These are phyloP conservation scores for Diddensiella transvaalensis DNA, from an alignment of 805 yeast genomes.

Conservation along the genomic window DNA sequence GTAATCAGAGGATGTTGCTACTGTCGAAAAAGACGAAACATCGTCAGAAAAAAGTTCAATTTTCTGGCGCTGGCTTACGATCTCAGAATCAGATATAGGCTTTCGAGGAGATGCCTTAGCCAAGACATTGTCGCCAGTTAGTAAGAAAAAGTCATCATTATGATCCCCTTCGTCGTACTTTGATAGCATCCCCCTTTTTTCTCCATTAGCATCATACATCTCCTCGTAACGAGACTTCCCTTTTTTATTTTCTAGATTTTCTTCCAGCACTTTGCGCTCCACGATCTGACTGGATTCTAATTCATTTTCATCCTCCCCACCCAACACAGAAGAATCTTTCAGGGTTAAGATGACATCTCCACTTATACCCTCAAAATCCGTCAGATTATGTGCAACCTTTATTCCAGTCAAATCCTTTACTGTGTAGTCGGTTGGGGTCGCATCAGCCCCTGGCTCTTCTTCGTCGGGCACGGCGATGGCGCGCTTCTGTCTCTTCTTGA, in stretches of 20 bases:
- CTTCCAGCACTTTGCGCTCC: conserved; percentile 32
- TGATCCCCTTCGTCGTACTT: conserved; percentile 32
- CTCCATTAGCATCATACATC: conserved; percentile 31
- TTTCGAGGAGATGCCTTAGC: conserved; percentile 21
- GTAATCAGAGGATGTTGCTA: conserved; percentile 28
- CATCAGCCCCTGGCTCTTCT: conserved; percentile 10
- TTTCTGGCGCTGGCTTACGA: conserved; percentile 17
- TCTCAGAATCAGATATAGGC: conserved; percentile 19
- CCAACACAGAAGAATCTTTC: conserved; percentile 42
- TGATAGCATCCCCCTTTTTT: conserved; percentile 17
- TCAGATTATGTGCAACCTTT: conserved; percentile 44
- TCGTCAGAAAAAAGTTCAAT: conserved; percentile 1
- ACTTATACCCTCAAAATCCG: conserved; percentile 40
- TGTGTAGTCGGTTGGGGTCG: conserved; percentile 20
- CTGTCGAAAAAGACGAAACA: neutral
- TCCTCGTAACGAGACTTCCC: conserved; percentile 34
- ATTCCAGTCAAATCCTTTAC: conserved; percentile 36
- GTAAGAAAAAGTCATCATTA: conserved; percentile 28
- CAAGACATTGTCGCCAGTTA: conserved; percentile 36
- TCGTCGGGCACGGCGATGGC: conserved; percentile 22
- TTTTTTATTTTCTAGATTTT: conserved; percentile 18
- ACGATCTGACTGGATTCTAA: conserved; percentile 43
- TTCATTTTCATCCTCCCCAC: conserved; percentile 33
- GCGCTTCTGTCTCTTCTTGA: conserved; percentile 28
- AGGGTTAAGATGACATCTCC: conserved; percentile 52